phyloP scores from a whole-genome alignment of 176 grass and related monocot genomes.

The Paspalum notatum region DNA sequence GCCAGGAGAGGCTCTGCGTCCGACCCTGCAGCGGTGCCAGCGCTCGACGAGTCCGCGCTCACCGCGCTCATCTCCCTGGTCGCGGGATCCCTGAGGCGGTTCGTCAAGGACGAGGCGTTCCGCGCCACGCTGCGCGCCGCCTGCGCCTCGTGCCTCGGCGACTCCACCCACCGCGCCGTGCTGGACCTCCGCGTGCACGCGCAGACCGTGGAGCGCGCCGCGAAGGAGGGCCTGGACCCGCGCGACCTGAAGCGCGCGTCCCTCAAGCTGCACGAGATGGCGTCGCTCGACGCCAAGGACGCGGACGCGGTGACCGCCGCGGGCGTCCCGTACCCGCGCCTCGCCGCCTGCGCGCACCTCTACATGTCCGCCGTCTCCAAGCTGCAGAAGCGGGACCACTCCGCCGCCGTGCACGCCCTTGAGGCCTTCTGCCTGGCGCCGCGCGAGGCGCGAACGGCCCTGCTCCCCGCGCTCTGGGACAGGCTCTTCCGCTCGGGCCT shows the following conservation, averaged over 20 bases:
- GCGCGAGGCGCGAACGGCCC: conserved; percentile 42
- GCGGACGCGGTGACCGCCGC: conserved; percentile 25
- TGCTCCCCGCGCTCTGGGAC: conserved; percentile 71
- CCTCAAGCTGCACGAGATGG: conserved; percentile 34
- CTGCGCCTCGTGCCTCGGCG: conserved; percentile 48
- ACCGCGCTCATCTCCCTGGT: conserved; percentile 53
- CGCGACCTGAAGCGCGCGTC: conserved; percentile 55
- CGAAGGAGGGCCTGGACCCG: conserved; percentile 31
- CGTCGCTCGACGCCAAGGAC: conserved; percentile 16
- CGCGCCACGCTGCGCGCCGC: conserved; percentile 46
- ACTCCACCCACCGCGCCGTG: conserved; percentile 44
- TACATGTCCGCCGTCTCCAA: conserved; percentile 45
- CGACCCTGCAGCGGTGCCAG: conserved; percentile 16
- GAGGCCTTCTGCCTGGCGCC: conserved; percentile 70
- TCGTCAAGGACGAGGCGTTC: conserved; percentile 44
- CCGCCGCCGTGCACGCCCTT: conserved; percentile 59
- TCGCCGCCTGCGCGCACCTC: conserved; percentile 51
- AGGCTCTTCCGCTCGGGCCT: conserved; percentile 58
- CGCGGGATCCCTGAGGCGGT: conserved; percentile 39
- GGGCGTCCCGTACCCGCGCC: conserved; percentile 23
- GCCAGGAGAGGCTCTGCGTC: background rate
- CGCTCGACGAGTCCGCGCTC: conserved; percentile 59
- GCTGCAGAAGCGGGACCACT: conserved; percentile 49
- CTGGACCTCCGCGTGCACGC: conserved; percentile 54
- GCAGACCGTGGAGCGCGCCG: conserved; percentile 52